Evolutionary conservation across 225 moss, liverwort and hornwort genomes (phyloP).

Genomic region (Sphagnum contortum): DNA sequence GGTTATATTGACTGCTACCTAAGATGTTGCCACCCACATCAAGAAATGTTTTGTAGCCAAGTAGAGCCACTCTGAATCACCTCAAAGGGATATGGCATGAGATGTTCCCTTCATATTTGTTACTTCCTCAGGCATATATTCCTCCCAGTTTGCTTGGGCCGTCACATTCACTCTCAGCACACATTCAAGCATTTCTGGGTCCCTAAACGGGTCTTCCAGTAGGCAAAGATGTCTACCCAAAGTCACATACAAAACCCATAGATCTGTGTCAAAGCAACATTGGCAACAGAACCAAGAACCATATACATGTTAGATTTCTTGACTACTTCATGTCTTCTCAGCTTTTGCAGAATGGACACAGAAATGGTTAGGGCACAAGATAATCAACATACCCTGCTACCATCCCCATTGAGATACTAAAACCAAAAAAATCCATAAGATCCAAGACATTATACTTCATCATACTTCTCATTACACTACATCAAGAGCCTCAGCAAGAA

Average conservation of each 20-base stretch:
- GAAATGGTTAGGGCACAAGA: too few relatives aligned
- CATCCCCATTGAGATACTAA: background rate
- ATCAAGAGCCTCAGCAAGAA: background rate
- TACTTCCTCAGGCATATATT: constrained; percentile 56
- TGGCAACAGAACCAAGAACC: too few relatives aligned
- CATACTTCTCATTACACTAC: background rate
- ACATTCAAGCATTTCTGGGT: constrained; percentile 49
- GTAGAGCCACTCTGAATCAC: constrained; percentile 43
- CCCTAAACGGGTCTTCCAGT: constrained; percentile 30
- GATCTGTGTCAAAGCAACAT: constrained; percentile 25
- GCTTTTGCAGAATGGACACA: too few relatives aligned
- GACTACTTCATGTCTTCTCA: too few relatives aligned
- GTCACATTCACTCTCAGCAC: constrained; percentile 49
- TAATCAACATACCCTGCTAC: too few relatives aligned
- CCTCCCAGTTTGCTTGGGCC: constrained; percentile 62
- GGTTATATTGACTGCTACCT: constrained; percentile 34
- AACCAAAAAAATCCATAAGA: background rate
- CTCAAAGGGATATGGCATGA: constrained; percentile 60
- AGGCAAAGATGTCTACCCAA: constrained; percentile 65
- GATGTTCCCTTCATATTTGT: constrained; percentile 56
- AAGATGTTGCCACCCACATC: constrained; percentile 74
- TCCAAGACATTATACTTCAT: background rate
- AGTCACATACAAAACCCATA: constrained; percentile 68
- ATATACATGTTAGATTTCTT: too few relatives aligned
- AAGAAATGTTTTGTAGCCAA: constrained; percentile 49